Evolutionary conservation across 2,329 filamentous ascomycete species (phyloP), one percentile per base, ranked within the genome.

Genomic region (Graphiopsis chlorocephala): DNA sequence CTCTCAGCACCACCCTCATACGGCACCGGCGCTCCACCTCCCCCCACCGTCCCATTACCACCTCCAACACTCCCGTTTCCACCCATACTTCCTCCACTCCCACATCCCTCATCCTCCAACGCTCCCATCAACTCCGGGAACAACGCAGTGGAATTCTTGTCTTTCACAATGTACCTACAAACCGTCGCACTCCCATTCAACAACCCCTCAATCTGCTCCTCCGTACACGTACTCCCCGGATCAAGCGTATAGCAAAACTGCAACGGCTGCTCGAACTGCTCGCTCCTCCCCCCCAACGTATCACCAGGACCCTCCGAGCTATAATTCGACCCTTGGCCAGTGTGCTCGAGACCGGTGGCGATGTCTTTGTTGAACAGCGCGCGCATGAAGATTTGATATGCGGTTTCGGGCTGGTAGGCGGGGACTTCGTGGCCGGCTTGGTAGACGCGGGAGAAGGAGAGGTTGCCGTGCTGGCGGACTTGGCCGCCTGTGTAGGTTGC

Each of bases 341-440:
- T 66, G 7, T 11, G 12, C 14, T 55, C n/a, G 15, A 17, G 50
- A 8, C 81, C 81, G 3, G 78, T 80, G 8, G 79, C 77, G 45
- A 83, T 76, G 63, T 83, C 81, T 17, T 72, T 73, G 33, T 81
- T 79, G 68, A 78, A 74, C 4, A 84, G 76, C 23, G 80, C 76
- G 14, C 83, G 78, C 20, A 75, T 77, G 70, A 84, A 84, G 63
- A 84, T 78, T 11, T 74, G 77, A 69, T 79, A 84, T 0, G 79
- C 78, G 0, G 83, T 83, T 67, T 84, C 78, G 2, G 80, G 80
- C 64, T 81, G 79, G 65, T 80, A 80, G 2, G 78, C 78, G 1
- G 82, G 79, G 2, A 82, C 77, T 56, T 81, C 77, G 67, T 84
- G 83, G n/a, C 71, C 71, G 4, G 71, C 68, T 61, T 72, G 57